phyloP scores from a whole-genome alignment of 2,329 filamentous ascomycete species.

The Graphiopsis chlorocephala region DNA sequence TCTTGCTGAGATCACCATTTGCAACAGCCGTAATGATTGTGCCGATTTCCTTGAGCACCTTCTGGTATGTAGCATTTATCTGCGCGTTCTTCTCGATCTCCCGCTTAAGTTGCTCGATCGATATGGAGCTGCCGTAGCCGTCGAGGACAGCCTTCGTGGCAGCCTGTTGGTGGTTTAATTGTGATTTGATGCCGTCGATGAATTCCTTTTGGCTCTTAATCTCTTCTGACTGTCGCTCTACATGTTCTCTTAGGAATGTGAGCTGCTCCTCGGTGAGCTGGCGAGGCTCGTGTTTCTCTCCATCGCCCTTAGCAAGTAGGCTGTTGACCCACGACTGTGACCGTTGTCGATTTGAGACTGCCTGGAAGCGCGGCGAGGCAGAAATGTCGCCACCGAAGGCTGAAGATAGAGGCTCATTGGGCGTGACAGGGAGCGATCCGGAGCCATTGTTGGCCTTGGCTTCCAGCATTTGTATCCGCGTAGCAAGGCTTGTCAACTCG shows the following conservation, averaged over 20 bases:
- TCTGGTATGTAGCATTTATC: slow-evolving; percentile 97
- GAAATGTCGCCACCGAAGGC: slow-evolving; percentile 60
- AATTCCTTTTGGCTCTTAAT: slow-evolving; percentile 84
- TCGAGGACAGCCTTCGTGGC: slow-evolving; percentile 79
- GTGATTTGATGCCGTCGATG: slow-evolving; percentile 79
- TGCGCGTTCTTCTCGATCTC: slow-evolving; percentile 97
- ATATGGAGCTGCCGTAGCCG: slow-evolving; percentile 77
- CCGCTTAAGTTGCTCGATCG: slow-evolving; percentile 83
- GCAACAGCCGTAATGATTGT: slow-evolving; percentile 96
- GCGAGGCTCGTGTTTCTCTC: slow-evolving; percentile 40
- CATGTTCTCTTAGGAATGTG: slow-evolving; percentile 80
- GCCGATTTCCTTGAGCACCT: slow-evolving; percentile 91
- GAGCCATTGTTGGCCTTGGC: slow-evolving; percentile 57
- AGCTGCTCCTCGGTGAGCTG: slow-evolving; percentile 78
- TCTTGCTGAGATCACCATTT: slow-evolving; percentile 92
- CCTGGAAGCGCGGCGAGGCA: slow-evolving; percentile 27
- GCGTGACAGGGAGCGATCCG: slow-evolving; percentile 68
- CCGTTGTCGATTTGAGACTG: slow-evolving; percentile 29
- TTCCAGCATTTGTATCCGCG: slow-evolving; percentile 79
- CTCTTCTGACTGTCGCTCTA: slow-evolving; percentile 89
- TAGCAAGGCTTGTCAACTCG: slow-evolving; percentile 75
- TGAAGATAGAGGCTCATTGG: slow-evolving; percentile 61
- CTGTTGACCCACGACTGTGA: slow-evolving; percentile 49
- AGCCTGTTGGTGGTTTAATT: slow-evolving; percentile 80
- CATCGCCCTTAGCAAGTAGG: slow-evolving; percentile 53